Evolutionary conservation across 164 flowering plant genomes (phyloP).

Genomic region (Magnolia officinalis): DNA sequence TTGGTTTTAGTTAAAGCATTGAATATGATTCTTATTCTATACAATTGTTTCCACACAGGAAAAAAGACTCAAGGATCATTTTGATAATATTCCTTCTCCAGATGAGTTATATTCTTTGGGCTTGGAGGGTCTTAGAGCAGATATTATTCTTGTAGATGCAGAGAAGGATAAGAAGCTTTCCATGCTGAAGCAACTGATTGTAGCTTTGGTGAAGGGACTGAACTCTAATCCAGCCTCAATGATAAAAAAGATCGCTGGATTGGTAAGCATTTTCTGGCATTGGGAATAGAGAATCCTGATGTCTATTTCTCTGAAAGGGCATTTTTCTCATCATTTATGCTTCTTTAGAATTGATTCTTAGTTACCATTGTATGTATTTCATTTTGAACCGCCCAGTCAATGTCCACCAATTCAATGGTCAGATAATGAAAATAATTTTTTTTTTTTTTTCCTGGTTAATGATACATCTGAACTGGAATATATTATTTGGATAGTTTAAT

Average conservation of each 20-base stretch:
- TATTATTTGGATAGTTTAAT: no score
- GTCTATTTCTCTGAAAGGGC: not conserved
- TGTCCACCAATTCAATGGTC: no score
- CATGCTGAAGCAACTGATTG: slow-evolving; percentile 79
- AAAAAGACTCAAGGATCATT: slow-evolving; percentile 70
- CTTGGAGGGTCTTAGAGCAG: slow-evolving; percentile 63
- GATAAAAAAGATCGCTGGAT: slow-evolving; percentile 87
- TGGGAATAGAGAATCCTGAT: not conserved
- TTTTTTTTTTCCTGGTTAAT: no score
- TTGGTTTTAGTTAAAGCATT: not conserved
- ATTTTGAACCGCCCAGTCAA: no score
- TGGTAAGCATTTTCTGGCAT: slow-evolving; percentile 44
- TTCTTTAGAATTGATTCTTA: not conserved
- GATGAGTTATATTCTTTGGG: slow-evolving; percentile 79
- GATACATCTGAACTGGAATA: no score
- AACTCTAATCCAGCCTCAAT: slow-evolving; percentile 80
- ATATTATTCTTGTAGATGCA: slow-evolving; percentile 80
- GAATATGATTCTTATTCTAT: not conserved
- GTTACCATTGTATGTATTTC: no score
- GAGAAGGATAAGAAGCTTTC: slow-evolving; percentile 84
- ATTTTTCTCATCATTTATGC: not conserved
- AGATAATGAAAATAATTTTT: no score
- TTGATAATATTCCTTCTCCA: slow-evolving; percentile 65
- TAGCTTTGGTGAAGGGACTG: slow-evolving; percentile 71
- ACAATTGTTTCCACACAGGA: slow-evolving; percentile 43